phyloP scores from a whole-genome alignment of 2,329 filamentous ascomycete species.

The Hymenoscyphus infarciens region DNA sequence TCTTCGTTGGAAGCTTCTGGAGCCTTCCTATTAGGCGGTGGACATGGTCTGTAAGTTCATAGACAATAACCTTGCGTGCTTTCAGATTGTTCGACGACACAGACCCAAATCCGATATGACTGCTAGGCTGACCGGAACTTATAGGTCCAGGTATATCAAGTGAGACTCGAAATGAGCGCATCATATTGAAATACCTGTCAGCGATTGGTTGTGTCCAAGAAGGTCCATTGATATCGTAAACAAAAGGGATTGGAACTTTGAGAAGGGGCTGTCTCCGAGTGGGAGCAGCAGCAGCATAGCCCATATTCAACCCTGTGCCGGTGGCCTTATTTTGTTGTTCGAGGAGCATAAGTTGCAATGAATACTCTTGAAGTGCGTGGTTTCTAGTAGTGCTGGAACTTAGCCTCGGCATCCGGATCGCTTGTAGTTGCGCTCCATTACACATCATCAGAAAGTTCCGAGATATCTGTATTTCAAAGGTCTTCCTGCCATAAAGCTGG shows the following conservation, averaged over 20 bases:
- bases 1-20: background rate
- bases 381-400: constrained; percentile 42
- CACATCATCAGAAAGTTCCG: constrained; percentile 20
- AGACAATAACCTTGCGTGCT: constrained; percentile 11
- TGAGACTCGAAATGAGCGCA: constrained; percentile 16
- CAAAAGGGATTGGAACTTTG: constrained; percentile 1
- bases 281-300: background rate
- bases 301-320: background rate
- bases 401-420: background rate
- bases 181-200: constrained; percentile 16
- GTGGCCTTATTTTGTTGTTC: constrained; percentile 90
- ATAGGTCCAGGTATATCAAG: constrained; percentile 6
- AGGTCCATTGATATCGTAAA: constrained; percentile 1
- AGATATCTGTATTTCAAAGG: constrained; percentile 19
- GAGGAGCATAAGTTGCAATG: constrained; percentile 84
- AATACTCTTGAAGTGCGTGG: constrained; percentile 80
- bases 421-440: constrained; percentile 3
- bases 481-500: constrained; percentile 19
- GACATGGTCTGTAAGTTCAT: constrained; percentile 21
- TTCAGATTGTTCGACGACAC: background rate
- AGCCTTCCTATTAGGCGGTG: constrained; percentile 20
- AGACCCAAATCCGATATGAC: background rate
- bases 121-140: background rate
- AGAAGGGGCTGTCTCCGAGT: background rate
- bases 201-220: constrained; percentile 13